A percentile compares a stretch with the other conserved stretches of the same genome.
These are phyloP conservation scores for Colletotrichum karsti DNA, from an alignment of 2,329 filamentous ascomycete species.

Conservation along the genomic window DNA sequence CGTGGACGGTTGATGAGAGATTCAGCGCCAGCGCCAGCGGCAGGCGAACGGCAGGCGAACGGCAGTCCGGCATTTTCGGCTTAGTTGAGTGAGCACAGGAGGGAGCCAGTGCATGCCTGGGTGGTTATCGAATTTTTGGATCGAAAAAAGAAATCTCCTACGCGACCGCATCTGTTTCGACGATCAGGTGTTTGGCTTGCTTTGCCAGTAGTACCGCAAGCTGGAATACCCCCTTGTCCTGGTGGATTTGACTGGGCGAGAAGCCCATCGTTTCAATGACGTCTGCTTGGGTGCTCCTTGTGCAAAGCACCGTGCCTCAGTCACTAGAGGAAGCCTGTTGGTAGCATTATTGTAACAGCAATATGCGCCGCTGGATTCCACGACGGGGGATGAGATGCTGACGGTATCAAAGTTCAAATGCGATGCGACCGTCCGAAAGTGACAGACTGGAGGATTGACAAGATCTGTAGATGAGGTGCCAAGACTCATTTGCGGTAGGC, in stretches of 20 bases:
- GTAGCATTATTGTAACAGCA: background rate
- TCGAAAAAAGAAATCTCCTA: background rate
- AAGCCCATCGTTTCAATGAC: constrained; percentile 22
- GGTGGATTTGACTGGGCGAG: background rate
- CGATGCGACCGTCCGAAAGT: background rate
- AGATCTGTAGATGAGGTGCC: background rate
- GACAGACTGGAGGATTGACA: background rate
- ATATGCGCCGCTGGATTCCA: background rate
- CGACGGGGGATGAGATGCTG: background rate
- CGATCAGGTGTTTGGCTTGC: background rate
- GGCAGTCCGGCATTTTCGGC: constrained; percentile 20
- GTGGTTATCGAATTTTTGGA: background rate
- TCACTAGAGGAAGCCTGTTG: background rate
- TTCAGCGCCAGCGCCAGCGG: background rate
- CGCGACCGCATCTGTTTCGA: background rate
- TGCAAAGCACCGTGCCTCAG: background rate
- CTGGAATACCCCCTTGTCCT: constrained; percentile 5
- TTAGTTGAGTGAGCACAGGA: background rate
- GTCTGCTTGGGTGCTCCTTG: background rate
- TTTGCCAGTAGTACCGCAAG: no score
- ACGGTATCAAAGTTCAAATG: background rate
- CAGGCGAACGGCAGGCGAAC: background rate
- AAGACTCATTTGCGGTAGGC: background rate
- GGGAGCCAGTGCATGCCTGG: background rate
- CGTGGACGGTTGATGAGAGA: background rate